These are phyloP conservation scores for Hsuehochloa calcarea DNA, from an alignment of 176 grass and related monocot species.

Conservation along the genomic window DNA sequence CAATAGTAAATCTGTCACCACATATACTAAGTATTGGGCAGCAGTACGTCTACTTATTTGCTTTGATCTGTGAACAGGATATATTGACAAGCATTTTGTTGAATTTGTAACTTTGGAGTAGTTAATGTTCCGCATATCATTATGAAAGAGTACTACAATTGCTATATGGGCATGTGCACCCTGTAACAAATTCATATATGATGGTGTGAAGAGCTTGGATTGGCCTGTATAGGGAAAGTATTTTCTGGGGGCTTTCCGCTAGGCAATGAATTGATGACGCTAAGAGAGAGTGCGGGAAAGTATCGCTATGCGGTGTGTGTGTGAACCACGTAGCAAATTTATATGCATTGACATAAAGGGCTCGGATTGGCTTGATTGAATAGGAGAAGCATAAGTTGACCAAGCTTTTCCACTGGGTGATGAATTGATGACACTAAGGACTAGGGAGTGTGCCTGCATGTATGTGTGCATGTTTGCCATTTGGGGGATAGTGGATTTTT, in stretches of 20 bases:
- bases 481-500: not conserved
- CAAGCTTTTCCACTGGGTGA: not conserved
- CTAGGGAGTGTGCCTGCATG: not conserved
- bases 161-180: not conserved
- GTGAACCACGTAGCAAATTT: not conserved
- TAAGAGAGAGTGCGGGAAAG: constrained; percentile 9
- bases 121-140: not conserved
- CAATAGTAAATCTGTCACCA: not conserved
- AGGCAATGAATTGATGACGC: not conserved
- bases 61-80: not conserved
- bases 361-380: not conserved
- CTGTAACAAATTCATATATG: not conserved
- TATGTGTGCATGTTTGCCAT: not conserved
- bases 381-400: not conserved
- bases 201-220: not conserved
- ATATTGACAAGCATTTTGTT: not conserved
- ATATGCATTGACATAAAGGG: not conserved
- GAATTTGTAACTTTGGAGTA: not conserved
- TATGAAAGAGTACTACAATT: not conserved
- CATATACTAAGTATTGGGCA: not conserved
- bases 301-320: not conserved
- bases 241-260: not conserved
- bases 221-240: not conserved
- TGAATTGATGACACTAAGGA: not conserved
- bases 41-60: not conserved